Conservation (phyloP, 306 rosid species). For the Prunus mongolica region DNA sequence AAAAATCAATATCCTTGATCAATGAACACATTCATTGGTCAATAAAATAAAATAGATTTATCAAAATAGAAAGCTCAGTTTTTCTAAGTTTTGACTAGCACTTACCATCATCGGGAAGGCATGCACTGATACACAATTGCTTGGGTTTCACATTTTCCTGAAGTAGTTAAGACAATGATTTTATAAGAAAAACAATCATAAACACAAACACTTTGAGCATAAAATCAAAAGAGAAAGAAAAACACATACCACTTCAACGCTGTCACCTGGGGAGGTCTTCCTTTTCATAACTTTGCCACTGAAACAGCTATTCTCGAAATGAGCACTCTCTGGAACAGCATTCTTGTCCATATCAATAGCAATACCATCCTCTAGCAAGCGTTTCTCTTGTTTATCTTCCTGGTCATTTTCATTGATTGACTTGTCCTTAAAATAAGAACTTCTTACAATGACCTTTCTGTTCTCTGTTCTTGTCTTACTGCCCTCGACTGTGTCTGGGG, state of each 20-base stretch:
- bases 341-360: constrained; percentile 22
- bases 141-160: constrained; percentile 59
- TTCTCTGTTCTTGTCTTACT: constrained; percentile 40
- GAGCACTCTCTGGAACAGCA: constrained; percentile 27
- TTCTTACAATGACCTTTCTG: constrained; percentile 63
- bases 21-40: not conserved
- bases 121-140: constrained; percentile 25
- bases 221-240: constrained; percentile 10
- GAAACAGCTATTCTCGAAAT: constrained; percentile 24
- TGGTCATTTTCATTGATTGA: constrained; percentile 28
- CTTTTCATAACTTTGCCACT: constrained; percentile 46
- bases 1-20: not conserved
- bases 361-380: constrained; percentile 19
- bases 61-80: constrained; percentile 1
- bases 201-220: not conserved
- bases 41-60: not conserved
- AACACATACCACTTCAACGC: constrained; percentile 46
- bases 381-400: constrained; percentile 34
- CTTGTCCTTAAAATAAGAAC: constrained; percentile 65
- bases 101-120: constrained; percentile 46
- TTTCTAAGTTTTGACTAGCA: not conserved
- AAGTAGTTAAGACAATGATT: constrained; percentile 26
- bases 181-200: constrained; percentile 15
- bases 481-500: constrained; percentile 33
- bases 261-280: constrained; percentile 47